Conservation (phyloP, 352 stramenopile species). For the Elongisporangium prolatum region DNA sequence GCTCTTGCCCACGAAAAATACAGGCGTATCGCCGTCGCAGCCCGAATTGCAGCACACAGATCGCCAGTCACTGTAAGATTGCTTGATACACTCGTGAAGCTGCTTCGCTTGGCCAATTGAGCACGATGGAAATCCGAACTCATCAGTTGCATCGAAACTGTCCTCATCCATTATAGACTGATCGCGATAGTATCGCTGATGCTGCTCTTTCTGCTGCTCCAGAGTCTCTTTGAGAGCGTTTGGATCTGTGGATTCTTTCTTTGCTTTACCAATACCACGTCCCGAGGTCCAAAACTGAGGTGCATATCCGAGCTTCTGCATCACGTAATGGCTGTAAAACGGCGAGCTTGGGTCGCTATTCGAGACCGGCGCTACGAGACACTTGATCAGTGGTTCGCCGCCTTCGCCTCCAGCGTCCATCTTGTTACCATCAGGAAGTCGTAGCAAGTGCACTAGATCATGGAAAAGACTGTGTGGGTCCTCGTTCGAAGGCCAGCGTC, state of each 20-base stretch:
- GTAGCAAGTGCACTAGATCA: not conserved
- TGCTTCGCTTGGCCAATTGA: not conserved
- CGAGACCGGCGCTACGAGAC: not conserved
- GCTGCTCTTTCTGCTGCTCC: too few relatives aligned
- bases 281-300: not conserved
- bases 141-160: too few relatives aligned
- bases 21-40: not conserved
- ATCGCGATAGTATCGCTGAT: too few relatives aligned
- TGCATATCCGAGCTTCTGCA: not conserved
- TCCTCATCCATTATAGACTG: too few relatives aligned
- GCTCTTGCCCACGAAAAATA: not conserved
- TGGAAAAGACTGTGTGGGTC: not conserved
- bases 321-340: not conserved
- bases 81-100: not conserved
- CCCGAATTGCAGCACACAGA: not conserved
- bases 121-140: too few relatives aligned
- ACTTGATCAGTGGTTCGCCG: not conserved
- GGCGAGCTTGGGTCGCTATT: not conserved
- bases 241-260: not conserved
- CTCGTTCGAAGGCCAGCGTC: not conserved
- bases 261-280: not conserved
- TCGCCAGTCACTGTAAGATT: not conserved
- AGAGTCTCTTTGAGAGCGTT: not conserved
- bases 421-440: not conserved
- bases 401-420: not conserved